Evolutionary conservation across 2,329 filamentous ascomycete species (phyloP).

Genomic region (Calonectria fujianensis): DNA sequence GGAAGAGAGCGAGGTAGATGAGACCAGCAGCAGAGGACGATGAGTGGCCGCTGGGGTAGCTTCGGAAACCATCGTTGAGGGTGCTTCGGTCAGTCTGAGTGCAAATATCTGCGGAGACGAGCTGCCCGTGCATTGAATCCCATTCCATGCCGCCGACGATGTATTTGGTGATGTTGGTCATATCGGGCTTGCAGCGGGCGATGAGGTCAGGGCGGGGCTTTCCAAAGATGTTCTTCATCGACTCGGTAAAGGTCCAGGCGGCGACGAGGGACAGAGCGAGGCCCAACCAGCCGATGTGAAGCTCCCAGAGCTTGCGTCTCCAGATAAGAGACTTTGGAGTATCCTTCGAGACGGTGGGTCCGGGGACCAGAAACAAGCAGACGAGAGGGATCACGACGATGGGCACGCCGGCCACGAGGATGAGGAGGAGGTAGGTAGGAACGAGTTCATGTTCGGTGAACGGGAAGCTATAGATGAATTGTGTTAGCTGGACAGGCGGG

Average conservation of each 20-base stretch:
- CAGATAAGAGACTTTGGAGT: constrained; percentile 81
- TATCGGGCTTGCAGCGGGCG: constrained; percentile 84
- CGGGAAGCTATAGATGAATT: constrained; percentile 74
- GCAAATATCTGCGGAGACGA: constrained; percentile 88
- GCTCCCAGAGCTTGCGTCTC: constrained; percentile 92
- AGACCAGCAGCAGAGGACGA: constrained; percentile 87
- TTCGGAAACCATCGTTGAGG: constrained; percentile 89
- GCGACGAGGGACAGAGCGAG: constrained; percentile 82
- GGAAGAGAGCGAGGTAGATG: constrained; percentile 89
- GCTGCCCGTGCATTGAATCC: constrained; percentile 74
- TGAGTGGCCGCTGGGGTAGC: constrained; percentile 75
- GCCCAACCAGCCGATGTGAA: constrained; percentile 90
- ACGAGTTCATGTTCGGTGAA: constrained; percentile 83
- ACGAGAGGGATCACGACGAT: constrained; percentile 81
- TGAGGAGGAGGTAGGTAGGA: constrained; percentile 76
- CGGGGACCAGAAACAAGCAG: constrained; percentile 82
- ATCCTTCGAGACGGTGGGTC: constrained; percentile 77
- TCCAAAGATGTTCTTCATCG: constrained; percentile 86
- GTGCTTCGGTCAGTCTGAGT: constrained; percentile 74
- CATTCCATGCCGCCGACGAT: constrained; percentile 77
- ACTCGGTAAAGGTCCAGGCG: constrained; percentile 88
- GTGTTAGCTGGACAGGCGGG: constrained; percentile 27
- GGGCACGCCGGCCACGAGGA: constrained; percentile 80
- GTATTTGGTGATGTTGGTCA: constrained; percentile 75
- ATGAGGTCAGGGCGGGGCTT: constrained; percentile 89